phyloP scores from a whole-genome alignment of 2,329 filamentous ascomycete species.

The Exophiala bonariae region DNA sequence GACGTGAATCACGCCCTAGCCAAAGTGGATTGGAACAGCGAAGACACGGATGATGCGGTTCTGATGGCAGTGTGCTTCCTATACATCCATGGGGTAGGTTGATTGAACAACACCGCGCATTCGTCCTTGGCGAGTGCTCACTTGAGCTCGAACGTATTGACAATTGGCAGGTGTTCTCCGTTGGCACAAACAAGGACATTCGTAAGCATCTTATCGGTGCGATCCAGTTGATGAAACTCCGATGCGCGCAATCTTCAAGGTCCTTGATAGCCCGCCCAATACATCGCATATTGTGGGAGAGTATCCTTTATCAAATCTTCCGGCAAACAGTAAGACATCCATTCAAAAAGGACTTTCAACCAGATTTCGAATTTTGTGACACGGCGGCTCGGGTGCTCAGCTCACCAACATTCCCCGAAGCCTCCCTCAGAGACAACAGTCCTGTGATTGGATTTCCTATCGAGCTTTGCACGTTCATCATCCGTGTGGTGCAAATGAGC shows the following conservation, averaged over 20 bases:
- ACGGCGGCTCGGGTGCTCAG: conserved; percentile 10
- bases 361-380: conserved; percentile 15
- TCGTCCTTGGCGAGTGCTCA: too few species aligned
- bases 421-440: conserved; percentile 15
- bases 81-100: conserved; percentile 23
- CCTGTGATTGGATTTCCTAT: conserved; percentile 21
- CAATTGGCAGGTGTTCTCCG: conserved; percentile 7
- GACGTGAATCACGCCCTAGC: conserved; percentile 12
- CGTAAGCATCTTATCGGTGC: conserved; percentile 16
- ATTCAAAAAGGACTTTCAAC: conserved; percentile 16
- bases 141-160: not conserved
- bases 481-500: conserved; percentile 16
- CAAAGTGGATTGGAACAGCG: conserved; percentile 15
- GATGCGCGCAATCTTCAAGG: conserved; percentile 9
- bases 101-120: too few species aligned
- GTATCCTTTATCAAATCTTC: conserved; percentile 19
- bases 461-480: conserved; percentile 17
- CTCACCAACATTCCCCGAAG: conserved; percentile 15
- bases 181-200: conserved; percentile 16
- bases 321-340: conserved; percentile 18
- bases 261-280: conserved; percentile 17
- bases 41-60: conserved; percentile 14
- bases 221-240: conserved; percentile 19
- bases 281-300: conserved; percentile 20
- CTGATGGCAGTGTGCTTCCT: conserved; percentile 12